These are phyloP conservation scores for Eragrostis nindensis DNA, from an alignment of 176 grass and related monocot species.

Conservation along the genomic window DNA sequence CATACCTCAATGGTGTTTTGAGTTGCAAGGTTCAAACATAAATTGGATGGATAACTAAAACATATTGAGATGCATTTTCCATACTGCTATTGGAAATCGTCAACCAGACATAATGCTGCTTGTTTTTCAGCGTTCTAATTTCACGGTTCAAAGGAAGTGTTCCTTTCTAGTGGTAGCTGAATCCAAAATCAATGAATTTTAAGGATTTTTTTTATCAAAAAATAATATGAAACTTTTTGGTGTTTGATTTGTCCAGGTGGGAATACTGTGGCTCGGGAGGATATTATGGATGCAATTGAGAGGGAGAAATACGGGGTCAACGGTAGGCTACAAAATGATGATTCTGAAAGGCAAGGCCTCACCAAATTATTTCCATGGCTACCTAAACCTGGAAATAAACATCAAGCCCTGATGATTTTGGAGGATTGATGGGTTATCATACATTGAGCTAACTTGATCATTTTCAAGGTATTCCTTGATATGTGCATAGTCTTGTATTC, in stretches of 20 bases:
- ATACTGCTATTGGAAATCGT: slow-evolving; percentile 19
- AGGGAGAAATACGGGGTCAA: slow-evolving; percentile 92
- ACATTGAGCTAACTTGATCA: slow-evolving; percentile 62
- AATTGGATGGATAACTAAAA: neutral
- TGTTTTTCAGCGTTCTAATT: slow-evolving; percentile 20
- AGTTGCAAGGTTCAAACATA: slow-evolving; percentile 26
- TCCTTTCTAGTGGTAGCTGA: neutral
- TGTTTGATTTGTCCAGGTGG: slow-evolving; percentile 55
- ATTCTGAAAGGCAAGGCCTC: slow-evolving; percentile 62
- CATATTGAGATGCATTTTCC: slow-evolving; percentile 6
- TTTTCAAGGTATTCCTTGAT: slow-evolving; percentile 46
- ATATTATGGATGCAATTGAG: slow-evolving; percentile 95
- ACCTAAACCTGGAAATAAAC: slow-evolving; percentile 63
- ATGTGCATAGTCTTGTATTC: neutral
- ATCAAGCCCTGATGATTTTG: slow-evolving; percentile 71
- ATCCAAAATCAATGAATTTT: slow-evolving; percentile 13
- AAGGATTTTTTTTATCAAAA: neutral
- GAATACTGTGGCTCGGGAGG: slow-evolving; percentile 70
- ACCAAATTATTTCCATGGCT: slow-evolving; percentile 90
- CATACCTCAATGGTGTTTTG: neutral
- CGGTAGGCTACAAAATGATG: slow-evolving; percentile 52
- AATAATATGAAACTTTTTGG: slow-evolving; percentile 26
- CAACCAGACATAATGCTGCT: neutral
- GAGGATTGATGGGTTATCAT: slow-evolving; percentile 69
- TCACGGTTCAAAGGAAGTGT: neutral